A percentile compares a stretch with the other conserved stretches of the same genome.
These are phyloP conservation scores for Colletotrichum sp. DNA, from an alignment of 2,329 filamentous ascomycete genomes.

Conservation along the genomic window DNA sequence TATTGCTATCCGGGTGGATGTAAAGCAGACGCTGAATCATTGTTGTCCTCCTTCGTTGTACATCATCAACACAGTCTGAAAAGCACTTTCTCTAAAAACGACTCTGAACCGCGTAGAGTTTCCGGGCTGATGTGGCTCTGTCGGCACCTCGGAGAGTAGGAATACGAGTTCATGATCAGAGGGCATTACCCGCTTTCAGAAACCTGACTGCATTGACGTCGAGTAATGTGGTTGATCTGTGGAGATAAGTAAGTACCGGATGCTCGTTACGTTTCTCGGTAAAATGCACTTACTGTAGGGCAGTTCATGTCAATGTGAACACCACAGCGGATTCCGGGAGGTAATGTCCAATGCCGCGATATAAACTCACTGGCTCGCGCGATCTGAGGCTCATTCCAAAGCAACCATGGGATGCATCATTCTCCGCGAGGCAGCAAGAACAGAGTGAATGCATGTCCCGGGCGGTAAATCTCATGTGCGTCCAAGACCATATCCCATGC, in stretches of 20 bases:
- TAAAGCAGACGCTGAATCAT: background rate
- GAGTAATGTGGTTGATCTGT: background rate
- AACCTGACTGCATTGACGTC: background rate
- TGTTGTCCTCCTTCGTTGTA: background rate
- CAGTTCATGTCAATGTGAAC: background rate
- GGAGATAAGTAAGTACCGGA: background rate
- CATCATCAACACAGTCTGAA: background rate
- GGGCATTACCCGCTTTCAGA: background rate
- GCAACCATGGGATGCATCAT: too few relatives aligned
- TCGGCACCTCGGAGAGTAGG: accelerated
- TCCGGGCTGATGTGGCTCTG: background rate
- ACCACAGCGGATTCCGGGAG: background rate
- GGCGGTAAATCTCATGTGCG: background rate
- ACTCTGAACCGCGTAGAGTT: too few relatives aligned
- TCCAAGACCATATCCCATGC: background rate
- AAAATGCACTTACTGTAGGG: background rate
- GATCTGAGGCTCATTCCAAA: too few relatives aligned
- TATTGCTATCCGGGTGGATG: too few relatives aligned
- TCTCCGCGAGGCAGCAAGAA: background rate
- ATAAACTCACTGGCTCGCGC: background rate
- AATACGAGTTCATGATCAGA: background rate
- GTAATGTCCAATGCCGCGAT: background rate
- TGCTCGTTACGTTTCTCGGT: background rate
- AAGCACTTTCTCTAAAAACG: background rate
- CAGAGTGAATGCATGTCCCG: background rate